Base-by-base conservation (phyloP, 495 filamentous ascomycete species). In the Pyrenula aspistea region DNA sequence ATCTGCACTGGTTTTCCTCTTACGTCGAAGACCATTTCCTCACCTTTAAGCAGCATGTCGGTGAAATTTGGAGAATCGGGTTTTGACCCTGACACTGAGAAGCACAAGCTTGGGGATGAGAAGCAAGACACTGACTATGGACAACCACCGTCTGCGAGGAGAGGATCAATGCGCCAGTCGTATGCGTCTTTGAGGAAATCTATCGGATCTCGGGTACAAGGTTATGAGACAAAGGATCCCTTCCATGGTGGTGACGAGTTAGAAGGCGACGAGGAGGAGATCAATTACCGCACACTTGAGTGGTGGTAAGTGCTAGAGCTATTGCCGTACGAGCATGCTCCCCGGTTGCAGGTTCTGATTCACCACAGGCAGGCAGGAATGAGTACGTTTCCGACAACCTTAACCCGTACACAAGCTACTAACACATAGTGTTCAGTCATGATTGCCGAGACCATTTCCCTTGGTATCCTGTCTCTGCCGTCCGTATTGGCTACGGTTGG, bases 381-480 rank as follows among this genome's bases (percentile, higher is more conserved):
- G 56, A 59, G 51, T 53, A 53, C 11, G 51, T 20, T 10, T 10
- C 2, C 2, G 50, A 2, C 15, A 15, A 42, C 15, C 51, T n/a
- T 12, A 71, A 53, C 0, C 2, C 51, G 21, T 22, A 19, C 8
- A 11, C n/a, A 24, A 20, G 3, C 3, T 8, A 24, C 22, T 22
- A n/a, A 42, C 15, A n/a, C n/a, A 23, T 10, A 2, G 2, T 2
- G 31, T 65, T 20, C 56, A 67, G 65, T 84, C 31, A 75, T 85
- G 62, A 81, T 86, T 59, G 83, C 82, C 50, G 81, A 83, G 62
- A 80, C 79, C 47, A 80, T 84, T 57, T 80, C 81, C 22, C 73
- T 84, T 4, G 83, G 84, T 12, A 78, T 79, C 55, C 74, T 88
- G 55, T 80, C 78, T 51, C 75, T 88, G 15, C 83, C 85, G 0